Percentiles rank a stretch among this genome's conserved stretches.
These are phyloP conservation scores for Calonectria multiphialidica DNA, from an alignment of 2,329 filamentous ascomycete genomes.

Conservation along the genomic window DNA sequence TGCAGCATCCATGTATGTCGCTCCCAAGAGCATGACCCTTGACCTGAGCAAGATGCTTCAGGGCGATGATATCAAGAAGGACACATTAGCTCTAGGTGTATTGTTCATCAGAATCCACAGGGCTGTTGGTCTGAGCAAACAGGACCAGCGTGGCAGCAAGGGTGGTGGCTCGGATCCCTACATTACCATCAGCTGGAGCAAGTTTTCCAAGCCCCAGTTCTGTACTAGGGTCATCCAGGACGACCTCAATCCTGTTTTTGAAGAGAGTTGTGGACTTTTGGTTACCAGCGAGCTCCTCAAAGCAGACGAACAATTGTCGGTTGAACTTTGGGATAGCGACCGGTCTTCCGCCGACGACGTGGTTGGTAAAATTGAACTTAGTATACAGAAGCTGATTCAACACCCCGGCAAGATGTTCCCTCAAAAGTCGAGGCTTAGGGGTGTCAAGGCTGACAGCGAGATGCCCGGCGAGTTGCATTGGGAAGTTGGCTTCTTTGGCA, in stretches of 20 bases:
- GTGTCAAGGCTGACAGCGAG: conserved; percentile 83
- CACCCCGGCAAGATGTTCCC: conserved; percentile 93
- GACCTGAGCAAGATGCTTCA: conserved; percentile 92
- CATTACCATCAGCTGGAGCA: conserved; percentile 94
- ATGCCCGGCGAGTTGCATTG: conserved; percentile 97
- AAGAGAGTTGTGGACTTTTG: conserved; percentile 86
- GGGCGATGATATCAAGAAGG: conserved; percentile 93
- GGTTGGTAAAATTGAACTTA: conserved; percentile 93
- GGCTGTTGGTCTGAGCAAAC: conserved; percentile 89
- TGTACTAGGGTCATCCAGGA: conserved; percentile 97
- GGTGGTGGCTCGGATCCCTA: conserved; percentile 95
- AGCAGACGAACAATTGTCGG: conserved; percentile 90
- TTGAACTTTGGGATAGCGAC: conserved; percentile 97
- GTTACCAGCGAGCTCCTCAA: conserved; percentile 93
- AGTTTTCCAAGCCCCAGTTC: conserved; percentile 98
- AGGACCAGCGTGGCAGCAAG: conserved; percentile 84
- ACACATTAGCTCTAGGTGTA: conserved; percentile 86
- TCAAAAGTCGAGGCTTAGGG: conserved; percentile 84
- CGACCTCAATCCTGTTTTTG: conserved; percentile 92
- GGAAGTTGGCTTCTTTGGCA: conserved; percentile 96
- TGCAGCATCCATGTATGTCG: conserved; percentile 90
- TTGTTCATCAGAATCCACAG: conserved; percentile 93
- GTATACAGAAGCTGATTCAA: conserved; percentile 94
- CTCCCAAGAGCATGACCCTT: conserved; percentile 92
- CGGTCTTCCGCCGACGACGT: conserved; percentile 93